Conservation (phyloP, 441 rosid genomes). For the Codiaeum variegatum region DNA sequence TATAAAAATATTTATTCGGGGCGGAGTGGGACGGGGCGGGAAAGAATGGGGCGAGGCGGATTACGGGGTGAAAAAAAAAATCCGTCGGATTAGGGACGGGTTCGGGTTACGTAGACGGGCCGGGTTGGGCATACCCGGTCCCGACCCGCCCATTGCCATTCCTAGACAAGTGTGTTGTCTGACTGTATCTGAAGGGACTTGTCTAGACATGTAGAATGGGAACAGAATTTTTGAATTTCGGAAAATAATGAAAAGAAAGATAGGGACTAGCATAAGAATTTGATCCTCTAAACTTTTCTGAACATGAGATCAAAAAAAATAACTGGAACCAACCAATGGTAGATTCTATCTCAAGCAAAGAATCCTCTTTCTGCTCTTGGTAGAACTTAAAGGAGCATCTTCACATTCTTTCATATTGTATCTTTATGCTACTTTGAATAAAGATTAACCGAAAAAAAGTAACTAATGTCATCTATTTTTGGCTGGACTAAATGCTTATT, state of each 20-base stretch:
- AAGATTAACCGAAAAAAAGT: conserved; percentile 16
- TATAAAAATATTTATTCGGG: too few species aligned
- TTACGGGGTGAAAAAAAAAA: too few species aligned
- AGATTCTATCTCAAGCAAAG: conserved; percentile 32
- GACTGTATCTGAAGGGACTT: background rate
- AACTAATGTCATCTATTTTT: background rate
- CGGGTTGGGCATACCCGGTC: too few species aligned
- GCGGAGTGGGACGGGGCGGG: too few species aligned
- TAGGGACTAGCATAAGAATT: conserved; percentile 22
- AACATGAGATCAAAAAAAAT: background rate
- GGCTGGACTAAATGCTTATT: background rate
- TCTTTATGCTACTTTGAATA: conserved; percentile 24
- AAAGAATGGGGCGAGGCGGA: too few species aligned
- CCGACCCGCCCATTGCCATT: too few species aligned
- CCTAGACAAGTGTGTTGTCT: too few species aligned
- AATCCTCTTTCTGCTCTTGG: conserved; percentile 22
- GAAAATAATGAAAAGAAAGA: conserved; percentile 18
- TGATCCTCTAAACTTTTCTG: conserved; percentile 23
- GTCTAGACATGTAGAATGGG: conserved; percentile 5
- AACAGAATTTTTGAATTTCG: background rate
- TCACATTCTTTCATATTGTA: conserved; percentile 23
- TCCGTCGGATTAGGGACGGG: too few species aligned
- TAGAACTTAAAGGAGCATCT: conserved; percentile 24
- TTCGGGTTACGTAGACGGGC: too few species aligned
- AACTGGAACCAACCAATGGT: background rate